A percentile compares a stretch with the other conserved stretches of the same genome.
phyloP scores from a whole-genome alignment of 2,329 filamentous ascomycete species.

The Neobulgaria alba region DNA sequence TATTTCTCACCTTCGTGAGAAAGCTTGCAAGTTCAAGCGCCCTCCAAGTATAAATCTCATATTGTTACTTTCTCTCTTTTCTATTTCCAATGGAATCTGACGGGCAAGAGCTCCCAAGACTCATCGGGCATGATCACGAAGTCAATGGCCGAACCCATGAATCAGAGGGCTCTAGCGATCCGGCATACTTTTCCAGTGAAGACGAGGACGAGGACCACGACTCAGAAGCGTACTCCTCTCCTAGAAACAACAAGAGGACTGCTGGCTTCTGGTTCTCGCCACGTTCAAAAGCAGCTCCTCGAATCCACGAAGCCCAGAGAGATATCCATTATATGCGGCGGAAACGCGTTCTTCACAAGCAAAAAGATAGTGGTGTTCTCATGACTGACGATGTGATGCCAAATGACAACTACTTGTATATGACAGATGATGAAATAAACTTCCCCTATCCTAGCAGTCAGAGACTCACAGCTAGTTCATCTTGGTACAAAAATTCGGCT shows the following conservation, averaged over 20 bases:
- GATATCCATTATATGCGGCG: conserved; percentile 15
- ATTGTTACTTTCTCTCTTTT: no score
- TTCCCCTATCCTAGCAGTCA: no score
- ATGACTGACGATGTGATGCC: conserved; percentile 51
- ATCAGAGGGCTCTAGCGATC: conserved; percentile 54
- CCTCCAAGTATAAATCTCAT: no score
- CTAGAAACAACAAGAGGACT: conserved; percentile 52
- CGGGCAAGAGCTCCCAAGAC: conserved; percentile 15
- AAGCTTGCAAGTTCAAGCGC: no score
- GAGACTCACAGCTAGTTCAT: conserved; percentile 11
- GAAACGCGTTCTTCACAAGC: conserved; percentile 47
- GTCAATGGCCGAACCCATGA: conserved; percentile 12
- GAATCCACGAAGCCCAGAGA: conserved; percentile 7
- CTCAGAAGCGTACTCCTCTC: conserved; percentile 53
- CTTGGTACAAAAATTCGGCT: conserved; percentile 5
- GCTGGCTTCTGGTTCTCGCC: conserved; percentile 62
- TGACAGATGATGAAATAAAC: conserved; percentile 2
- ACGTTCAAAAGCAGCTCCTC: conserved; percentile 32
- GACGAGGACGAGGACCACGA: conserved; percentile 63
- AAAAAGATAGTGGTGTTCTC: conserved; percentile 62
- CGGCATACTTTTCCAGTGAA: conserved; percentile 63
- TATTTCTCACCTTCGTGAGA: no score
- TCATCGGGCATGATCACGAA: conserved; percentile 14
- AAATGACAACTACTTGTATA: conserved; percentile 28
- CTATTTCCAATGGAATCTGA: no score